These are phyloP conservation scores for Aechmea fasciata DNA, from an alignment of 176 grass and related monocot genomes.

Conservation along the genomic window DNA sequence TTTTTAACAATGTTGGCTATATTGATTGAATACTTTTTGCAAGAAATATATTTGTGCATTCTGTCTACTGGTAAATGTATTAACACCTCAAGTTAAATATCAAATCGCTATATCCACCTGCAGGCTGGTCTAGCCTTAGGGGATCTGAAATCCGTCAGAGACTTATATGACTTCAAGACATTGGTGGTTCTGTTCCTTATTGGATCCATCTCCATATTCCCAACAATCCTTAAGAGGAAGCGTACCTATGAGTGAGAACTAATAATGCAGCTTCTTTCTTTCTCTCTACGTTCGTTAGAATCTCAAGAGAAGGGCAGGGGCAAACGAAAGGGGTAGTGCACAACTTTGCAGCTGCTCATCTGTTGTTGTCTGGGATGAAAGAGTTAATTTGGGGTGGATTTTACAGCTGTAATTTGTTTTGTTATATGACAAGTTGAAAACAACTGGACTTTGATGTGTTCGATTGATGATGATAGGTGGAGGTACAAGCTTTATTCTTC, in stretches of 20 bases:
- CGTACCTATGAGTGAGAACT: slow-evolving; percentile 62
- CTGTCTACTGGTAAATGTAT: neutral
- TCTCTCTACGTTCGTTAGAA: neutral
- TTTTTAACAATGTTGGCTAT: too few species aligned
- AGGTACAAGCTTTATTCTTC: too few species aligned
- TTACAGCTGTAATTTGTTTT: too few species aligned
- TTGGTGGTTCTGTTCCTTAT: slow-evolving; percentile 79
- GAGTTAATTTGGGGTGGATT: too few species aligned
- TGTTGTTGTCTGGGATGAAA: neutral
- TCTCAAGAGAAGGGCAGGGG: neutral
- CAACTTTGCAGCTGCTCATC: neutral
- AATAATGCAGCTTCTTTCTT: neutral
- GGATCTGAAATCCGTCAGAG: slow-evolving; percentile 77
- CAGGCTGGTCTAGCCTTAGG: slow-evolving; percentile 86
- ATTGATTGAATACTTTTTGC: too few species aligned
- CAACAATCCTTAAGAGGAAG: slow-evolving; percentile 86
- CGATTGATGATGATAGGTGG: too few species aligned
- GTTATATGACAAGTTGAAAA: too few species aligned
- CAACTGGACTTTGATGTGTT: too few species aligned
- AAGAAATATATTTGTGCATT: too few species aligned
- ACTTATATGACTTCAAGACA: slow-evolving; percentile 92
- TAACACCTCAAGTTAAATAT: neutral
- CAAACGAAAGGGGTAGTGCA: neutral
- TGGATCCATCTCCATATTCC: slow-evolving; percentile 65
- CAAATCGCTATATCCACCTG: slow-evolving; percentile 6